phyloP scores from a whole-genome alignment of 2,329 filamentous ascomycete species.

The Ophiostoma angusticollis region DNA sequence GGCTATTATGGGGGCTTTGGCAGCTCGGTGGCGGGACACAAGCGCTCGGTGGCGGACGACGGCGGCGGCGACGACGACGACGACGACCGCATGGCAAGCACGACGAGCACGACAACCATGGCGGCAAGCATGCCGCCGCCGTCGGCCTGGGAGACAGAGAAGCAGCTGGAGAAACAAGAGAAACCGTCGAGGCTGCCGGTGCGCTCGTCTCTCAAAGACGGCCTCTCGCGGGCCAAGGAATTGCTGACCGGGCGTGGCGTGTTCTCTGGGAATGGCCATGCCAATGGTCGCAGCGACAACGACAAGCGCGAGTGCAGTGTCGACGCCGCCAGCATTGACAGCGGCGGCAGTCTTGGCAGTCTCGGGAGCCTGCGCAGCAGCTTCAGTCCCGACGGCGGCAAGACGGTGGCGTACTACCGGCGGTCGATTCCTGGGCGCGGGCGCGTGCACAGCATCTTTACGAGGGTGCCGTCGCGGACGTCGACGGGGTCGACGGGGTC shows the following conservation, averaged over 20 bases:
- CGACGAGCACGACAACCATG: slow-evolving; percentile 19
- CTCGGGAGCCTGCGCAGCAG: slow-evolving; percentile 1
- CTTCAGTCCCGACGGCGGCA: neutral
- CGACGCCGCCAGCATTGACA: slow-evolving; percentile 3
- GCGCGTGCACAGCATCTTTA: slow-evolving; percentile 10
- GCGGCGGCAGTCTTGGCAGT: neutral
- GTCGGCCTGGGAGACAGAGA: slow-evolving; percentile 23
- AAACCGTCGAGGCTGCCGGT: neutral
- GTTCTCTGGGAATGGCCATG: no score
- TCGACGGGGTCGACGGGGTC: neutral
- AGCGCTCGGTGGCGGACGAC: neutral
- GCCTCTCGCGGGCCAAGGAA: slow-evolving; percentile 7
- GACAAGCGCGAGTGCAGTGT: neutral
- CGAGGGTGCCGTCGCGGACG: slow-evolving; percentile 7
- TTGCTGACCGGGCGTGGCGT: slow-evolving; percentile 6
- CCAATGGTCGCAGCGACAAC: no score
- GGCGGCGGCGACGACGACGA: slow-evolving; percentile 20
- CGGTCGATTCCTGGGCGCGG: slow-evolving; percentile 35
- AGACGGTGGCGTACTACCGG: slow-evolving; percentile 11
- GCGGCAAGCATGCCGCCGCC: slow-evolving; percentile 19
- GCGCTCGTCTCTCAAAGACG: slow-evolving; percentile 3
- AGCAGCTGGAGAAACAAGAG: slow-evolving; percentile 1
- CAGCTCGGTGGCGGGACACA: slow-evolving; percentile 4
- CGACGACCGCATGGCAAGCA: slow-evolving; percentile 13
- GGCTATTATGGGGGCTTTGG: slow-evolving; percentile 10